Base-by-base conservation (phyloP, 345 rosid genomes). In the Triadica sebifera region DNA sequence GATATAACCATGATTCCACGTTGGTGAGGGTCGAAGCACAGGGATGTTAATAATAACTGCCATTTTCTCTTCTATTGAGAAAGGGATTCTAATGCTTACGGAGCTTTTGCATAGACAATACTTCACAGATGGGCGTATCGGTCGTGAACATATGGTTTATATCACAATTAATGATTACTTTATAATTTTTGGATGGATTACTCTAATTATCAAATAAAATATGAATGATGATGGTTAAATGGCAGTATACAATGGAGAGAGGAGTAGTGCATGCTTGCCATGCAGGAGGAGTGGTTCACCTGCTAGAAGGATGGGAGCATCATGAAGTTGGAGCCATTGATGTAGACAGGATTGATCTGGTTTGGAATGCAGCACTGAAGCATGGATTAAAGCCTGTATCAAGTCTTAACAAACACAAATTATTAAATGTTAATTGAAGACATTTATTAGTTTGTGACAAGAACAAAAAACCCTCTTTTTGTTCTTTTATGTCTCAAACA, bases 211-310 rank as follows among this genome's bases (percentile, higher is more conserved):
- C 1, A 29, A 29, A 29, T 29, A 29, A n/a, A n/a, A 29, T 0
- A 53, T 16, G 13, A 64, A 55, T 53, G 25, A 49, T 16, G 17
- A 34, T 38, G 59, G 65, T 25, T 77, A 73, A 5, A 70, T 50
- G 15, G 82, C 90, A 96, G 99, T 96, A 96, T 67, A 90, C 97
- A 2, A 87, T 96, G 99, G 98, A 84, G 2, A 85, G 99, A 80
- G 99, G 99, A 60, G 97, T 90, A 4, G 98, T 93, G 0, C 99
- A 96, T 58, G 99, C 99, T 34, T 96, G 99, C 76, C 99, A 96
- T 75, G 99, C 98, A 1, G 99, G 99, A 2, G 99, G 98, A 0
- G 90, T 93, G 82, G 97, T 96, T 63, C 99, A 96, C 81, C 73
- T 81, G 25, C 75, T 96, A 1, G 93, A 96, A 74, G 99, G 98